Percentiles rank a stretch among this genome's conserved stretches.
These are phyloP conservation scores for Fusarium sp. DNA, from an alignment of 2,329 filamentous ascomycete genomes.

Conservation along the genomic window DNA sequence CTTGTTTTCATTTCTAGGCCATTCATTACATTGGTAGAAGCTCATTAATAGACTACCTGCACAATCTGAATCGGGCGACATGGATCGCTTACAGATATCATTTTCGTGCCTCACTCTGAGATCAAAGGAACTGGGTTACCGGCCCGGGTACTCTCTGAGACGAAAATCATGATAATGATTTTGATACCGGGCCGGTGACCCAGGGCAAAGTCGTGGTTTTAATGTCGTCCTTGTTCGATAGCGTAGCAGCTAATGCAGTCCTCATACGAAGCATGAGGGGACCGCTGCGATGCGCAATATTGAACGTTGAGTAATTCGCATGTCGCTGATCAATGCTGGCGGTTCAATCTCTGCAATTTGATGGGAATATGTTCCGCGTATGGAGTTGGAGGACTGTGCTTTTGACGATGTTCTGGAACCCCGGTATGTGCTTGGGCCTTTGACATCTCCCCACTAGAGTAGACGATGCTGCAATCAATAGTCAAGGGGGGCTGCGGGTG, in stretches of 20 bases:
- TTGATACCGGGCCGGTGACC: constrained; percentile 36
- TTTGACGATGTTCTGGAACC: constrained; percentile 45
- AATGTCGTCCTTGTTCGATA: constrained; percentile 6
- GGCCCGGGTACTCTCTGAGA: constrained; percentile 26
- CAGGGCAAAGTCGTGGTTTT: not conserved
- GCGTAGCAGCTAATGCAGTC: constrained; percentile 3
- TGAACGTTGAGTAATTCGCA: not conserved
- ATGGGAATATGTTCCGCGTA: constrained; percentile 14
- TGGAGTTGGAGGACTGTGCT: constrained; percentile 14
- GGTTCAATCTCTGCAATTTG: constrained; percentile 34
- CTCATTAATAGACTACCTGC: not conserved
- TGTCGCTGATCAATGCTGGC: constrained; percentile 29
- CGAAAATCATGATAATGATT: not conserved
- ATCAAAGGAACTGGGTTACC: constrained; percentile 11
- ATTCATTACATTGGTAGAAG: not conserved
- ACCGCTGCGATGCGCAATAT: constrained; percentile 27
- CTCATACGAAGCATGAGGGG: constrained; percentile 32
- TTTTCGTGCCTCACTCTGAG: not conserved
- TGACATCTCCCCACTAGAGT: constrained; percentile 29
- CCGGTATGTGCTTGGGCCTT: constrained; percentile 12
- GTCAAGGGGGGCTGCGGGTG: constrained; percentile 1
- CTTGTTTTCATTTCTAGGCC: not conserved
- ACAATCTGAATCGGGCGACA: not conserved
- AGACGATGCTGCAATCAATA: constrained; percentile 9
- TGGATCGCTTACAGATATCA: not conserved